phyloP scores from a whole-genome alignment of 306 rosid species.

The Fragaria ananassa region DNA sequence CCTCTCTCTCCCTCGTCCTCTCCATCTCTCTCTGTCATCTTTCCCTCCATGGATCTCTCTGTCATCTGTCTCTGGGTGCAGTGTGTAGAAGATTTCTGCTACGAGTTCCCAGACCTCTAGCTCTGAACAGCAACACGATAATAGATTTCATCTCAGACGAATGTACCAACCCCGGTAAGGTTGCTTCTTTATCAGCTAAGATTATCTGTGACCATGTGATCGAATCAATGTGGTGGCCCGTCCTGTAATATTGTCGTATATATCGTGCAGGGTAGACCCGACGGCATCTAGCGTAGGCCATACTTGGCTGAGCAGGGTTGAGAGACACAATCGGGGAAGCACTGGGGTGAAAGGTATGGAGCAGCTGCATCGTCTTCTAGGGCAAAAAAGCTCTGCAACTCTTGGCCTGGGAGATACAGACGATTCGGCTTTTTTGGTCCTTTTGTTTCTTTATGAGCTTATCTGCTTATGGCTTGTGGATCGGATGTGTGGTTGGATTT shows the following conservation, averaged over 20 bases:
- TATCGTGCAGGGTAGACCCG: neutral
- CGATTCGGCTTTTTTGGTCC: neutral
- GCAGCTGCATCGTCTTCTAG: slow-evolving; percentile 1
- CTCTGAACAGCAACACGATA: neutral
- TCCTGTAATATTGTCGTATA: neutral
- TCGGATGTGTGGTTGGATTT: neutral
- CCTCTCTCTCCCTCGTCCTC: neutral
- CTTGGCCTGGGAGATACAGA: neutral
- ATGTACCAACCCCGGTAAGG: neutral
- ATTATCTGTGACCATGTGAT: slow-evolving; percentile 10
- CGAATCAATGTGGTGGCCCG: slow-evolving; percentile 32
- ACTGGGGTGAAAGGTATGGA: neutral
- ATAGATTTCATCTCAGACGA: neutral
- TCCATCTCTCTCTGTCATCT: neutral
- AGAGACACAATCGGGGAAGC: neutral
- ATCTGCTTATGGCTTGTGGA: neutral
- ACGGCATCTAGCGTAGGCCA: neutral
- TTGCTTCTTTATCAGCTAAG: slow-evolving; percentile 1
- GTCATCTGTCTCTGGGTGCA: neutral
- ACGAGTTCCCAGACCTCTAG: neutral
- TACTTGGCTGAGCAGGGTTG: neutral
- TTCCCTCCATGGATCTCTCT: no score
- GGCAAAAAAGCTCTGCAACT: neutral
- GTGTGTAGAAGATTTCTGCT: neutral
- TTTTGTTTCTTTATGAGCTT: neutral